Conservation (phyloP, 768 basidiomycete species). For the Lentinula sp. region DNA sequence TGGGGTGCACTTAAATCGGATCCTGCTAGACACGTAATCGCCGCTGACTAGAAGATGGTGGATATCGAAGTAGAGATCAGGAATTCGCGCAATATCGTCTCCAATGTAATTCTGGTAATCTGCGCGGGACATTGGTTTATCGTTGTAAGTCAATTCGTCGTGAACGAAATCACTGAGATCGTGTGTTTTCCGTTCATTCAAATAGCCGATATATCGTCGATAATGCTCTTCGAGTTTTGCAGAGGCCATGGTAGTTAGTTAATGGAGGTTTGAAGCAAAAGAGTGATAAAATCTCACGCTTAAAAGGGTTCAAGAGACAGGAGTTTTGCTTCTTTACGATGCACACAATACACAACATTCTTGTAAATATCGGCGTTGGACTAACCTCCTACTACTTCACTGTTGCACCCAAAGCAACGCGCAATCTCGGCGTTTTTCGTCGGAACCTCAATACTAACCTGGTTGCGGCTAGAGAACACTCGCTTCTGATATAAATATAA, state of each 20-base stretch:
- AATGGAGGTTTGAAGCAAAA: no score
- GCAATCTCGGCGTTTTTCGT: no score
- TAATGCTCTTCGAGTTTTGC: background rate
- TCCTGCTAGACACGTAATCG: background rate
- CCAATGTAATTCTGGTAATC: slow-evolving; percentile 5
- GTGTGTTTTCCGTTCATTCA: background rate
- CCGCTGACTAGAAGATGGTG: background rate
- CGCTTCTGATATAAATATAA: no score
- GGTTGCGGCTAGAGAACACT: no score
- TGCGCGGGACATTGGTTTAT: background rate
- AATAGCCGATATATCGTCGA: background rate
- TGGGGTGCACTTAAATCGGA: background rate
- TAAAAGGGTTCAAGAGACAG: no score
- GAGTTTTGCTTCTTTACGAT: no score
- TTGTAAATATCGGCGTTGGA: no score
- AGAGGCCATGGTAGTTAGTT: background rate
- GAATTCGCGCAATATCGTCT: slow-evolving; percentile 1
- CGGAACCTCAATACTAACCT: no score
- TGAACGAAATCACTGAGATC: background rate
- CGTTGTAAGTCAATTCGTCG: background rate
- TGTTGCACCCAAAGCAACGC: no score
- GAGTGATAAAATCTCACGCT: no score
- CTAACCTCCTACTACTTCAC: no score
- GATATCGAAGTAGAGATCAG: slow-evolving; percentile 1
- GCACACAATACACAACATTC: no score